These are phyloP conservation scores for Wickerhamiella bombiphila DNA, from an alignment of 805 yeast species.

Conservation along the genomic window DNA sequence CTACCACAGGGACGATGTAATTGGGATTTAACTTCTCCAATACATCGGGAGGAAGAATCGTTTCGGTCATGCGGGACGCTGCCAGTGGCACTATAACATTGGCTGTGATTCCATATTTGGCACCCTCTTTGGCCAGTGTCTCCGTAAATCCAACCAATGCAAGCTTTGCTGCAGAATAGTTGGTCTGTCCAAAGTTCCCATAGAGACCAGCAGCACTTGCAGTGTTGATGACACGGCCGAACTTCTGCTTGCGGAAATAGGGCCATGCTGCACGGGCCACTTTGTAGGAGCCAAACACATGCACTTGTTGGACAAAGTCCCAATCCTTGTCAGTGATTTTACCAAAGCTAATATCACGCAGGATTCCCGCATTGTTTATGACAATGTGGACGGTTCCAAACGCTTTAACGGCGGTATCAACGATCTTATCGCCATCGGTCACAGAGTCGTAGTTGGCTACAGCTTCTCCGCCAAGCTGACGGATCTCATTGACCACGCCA, in stretches of 20 bases:
- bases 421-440: slow-evolving; percentile 66
- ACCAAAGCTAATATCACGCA: slow-evolving; percentile 74
- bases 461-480: slow-evolving; percentile 62
- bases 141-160: slow-evolving; percentile 86
- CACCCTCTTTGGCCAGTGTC: slow-evolving; percentile 91
- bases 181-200: slow-evolving; percentile 94
- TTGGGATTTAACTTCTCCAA: slow-evolving; percentile 72
- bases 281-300: slow-evolving; percentile 76
- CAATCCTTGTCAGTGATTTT: slow-evolving; percentile 76
- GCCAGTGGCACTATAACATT: slow-evolving; percentile 92
- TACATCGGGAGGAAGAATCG: slow-evolving; percentile 70
- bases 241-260: slow-evolving; percentile 64
- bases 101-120: slow-evolving; percentile 62
- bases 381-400: slow-evolving; percentile 83
- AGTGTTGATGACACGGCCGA: slow-evolving; percentile 84
- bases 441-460: slow-evolving; percentile 92
- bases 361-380: slow-evolving; percentile 89
- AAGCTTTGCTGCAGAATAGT: slow-evolving; percentile 85
- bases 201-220: slow-evolving; percentile 94
- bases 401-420: slow-evolving; percentile 69
- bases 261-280: slow-evolving; percentile 90
- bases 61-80: slow-evolving; percentile 91
- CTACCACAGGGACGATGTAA: slow-evolving; percentile 81
- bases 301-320: slow-evolving; percentile 69
- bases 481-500: slow-evolving; percentile 74